Percentiles rank a stretch among this genome's conserved stretches.
Conservation (phyloP, 1,284 basidiomycete genomes). For the Puccinia brachypodii region DNA sequence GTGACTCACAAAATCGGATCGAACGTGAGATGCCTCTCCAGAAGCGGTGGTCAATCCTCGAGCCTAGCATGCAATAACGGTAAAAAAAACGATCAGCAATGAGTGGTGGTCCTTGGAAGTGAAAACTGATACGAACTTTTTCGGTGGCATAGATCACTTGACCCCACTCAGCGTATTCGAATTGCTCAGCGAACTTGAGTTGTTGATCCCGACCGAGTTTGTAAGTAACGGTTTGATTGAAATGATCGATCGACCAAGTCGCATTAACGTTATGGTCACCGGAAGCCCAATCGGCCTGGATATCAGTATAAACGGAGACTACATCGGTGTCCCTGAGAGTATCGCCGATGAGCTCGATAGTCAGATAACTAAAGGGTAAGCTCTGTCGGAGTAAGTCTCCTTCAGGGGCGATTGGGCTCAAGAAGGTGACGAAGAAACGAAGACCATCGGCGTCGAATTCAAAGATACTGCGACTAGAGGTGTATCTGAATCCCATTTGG, state of each 20-base stretch:
- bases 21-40: conserved; percentile 48
- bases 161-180: conserved; percentile 57
- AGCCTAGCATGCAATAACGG: background rate
- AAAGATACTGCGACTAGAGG: conserved; percentile 55
- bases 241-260: conserved; percentile 49
- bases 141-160: conserved; percentile 53
- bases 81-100: background rate
- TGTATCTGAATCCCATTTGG: conserved; percentile 54
- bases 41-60: conserved; percentile 29
- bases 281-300: conserved; percentile 54
- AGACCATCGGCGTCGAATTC: conserved; percentile 54
- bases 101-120: background rate
- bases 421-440: conserved; percentile 55
- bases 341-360: conserved; percentile 53
- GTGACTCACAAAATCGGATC: conserved; percentile 54
- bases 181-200: conserved; percentile 54
- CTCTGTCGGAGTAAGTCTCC: conserved; percentile 55
- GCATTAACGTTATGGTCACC: conserved; percentile 53
- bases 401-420: conserved; percentile 54
- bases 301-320: conserved; percentile 55
- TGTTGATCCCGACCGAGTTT: conserved; percentile 53
- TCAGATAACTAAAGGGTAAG: conserved; percentile 55
- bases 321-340: conserved; percentile 53
- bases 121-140: conserved; percentile 42
- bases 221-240: conserved; percentile 51